These are phyloP conservation scores for Trichosporon ovoides DNA, from an alignment of 1,284 basidiomycete species.

Conservation along the genomic window DNA sequence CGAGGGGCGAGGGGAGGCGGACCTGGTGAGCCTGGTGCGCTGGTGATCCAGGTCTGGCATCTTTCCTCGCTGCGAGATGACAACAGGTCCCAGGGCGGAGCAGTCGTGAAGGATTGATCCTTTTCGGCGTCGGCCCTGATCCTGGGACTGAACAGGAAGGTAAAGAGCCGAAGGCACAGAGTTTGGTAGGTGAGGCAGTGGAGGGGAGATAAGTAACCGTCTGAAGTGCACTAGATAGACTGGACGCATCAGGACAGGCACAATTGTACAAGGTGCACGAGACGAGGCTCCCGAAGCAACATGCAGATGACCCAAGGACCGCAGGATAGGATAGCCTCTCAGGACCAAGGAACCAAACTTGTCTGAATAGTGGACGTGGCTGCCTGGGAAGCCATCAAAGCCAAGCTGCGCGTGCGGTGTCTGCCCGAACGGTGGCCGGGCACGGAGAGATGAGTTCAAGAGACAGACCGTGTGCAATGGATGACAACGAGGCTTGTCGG, in stretches of 20 bases:
- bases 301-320: neutral
- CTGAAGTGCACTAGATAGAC: neutral
- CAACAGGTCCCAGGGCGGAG: neutral
- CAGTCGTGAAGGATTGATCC: slow-evolving; percentile 1
- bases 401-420: too few relatives aligned
- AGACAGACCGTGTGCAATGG: too few relatives aligned
- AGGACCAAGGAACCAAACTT: slow-evolving; percentile 4
- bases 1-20: too few relatives aligned
- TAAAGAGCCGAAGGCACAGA: neutral
- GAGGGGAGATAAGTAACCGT: neutral
- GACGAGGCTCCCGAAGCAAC: neutral
- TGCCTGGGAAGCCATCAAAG: too few relatives aligned
- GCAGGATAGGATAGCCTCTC: neutral
- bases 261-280: neutral
- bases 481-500: too few relatives aligned
- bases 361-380: neutral
- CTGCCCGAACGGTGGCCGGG: too few relatives aligned
- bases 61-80: neutral
- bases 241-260: neutral
- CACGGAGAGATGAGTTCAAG: too few relatives aligned
- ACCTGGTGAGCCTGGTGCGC: too few relatives aligned
- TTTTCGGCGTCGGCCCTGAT: neutral
- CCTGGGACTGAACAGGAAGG: neutral
- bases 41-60: too few relatives aligned
- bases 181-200: too few relatives aligned